Conservation (phyloP, 1,284 basidiomycete species). For the Prillingera fragicola region DNA sequence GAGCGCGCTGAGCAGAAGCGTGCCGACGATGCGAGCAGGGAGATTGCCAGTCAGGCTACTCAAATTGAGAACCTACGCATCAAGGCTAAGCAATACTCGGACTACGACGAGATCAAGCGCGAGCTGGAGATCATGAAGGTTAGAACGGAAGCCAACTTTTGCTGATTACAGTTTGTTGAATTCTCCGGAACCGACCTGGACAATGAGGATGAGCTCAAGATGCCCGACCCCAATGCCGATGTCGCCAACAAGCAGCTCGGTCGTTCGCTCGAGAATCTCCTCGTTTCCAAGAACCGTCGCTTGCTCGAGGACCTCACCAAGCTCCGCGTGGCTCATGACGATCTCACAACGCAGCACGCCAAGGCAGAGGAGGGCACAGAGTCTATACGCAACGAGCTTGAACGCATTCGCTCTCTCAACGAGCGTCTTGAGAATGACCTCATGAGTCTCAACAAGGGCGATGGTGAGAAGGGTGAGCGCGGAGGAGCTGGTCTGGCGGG, state of each 20-base stretch:
- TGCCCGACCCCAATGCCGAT: conserved; percentile 80
- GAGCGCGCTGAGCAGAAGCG: conserved; percentile 55
- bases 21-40: conserved; percentile 59
- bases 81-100: conserved; percentile 65
- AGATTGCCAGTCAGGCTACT: conserved; percentile 55
- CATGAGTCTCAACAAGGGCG: conserved; percentile 61
- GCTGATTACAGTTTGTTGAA: conserved; percentile 71
- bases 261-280: conserved; percentile 79
- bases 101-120: conserved; percentile 93
- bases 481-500: conserved; percentile 55
- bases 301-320: conserved; percentile 91
- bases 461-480: conserved; percentile 8
- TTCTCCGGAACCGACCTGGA: conserved; percentile 78
- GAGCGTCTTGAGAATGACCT: conserved; percentile 89
- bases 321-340: conserved; percentile 73
- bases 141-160: conserved; percentile 10
- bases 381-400: conserved; percentile 60
- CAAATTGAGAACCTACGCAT: conserved; percentile 65
- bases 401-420: conserved; percentile 70
- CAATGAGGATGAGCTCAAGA: conserved; percentile 55
- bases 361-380: conserved; percentile 59
- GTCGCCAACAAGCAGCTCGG: conserved; percentile 68
- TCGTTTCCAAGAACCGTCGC: conserved; percentile 88
- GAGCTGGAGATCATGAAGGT: conserved; percentile 97
- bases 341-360: conserved; percentile 65